Percentiles rank a stretch among this genome's conserved stretches.
phyloP scores from a whole-genome alignment of 306 rosid species.

The Cyclanthera cordifolia region DNA sequence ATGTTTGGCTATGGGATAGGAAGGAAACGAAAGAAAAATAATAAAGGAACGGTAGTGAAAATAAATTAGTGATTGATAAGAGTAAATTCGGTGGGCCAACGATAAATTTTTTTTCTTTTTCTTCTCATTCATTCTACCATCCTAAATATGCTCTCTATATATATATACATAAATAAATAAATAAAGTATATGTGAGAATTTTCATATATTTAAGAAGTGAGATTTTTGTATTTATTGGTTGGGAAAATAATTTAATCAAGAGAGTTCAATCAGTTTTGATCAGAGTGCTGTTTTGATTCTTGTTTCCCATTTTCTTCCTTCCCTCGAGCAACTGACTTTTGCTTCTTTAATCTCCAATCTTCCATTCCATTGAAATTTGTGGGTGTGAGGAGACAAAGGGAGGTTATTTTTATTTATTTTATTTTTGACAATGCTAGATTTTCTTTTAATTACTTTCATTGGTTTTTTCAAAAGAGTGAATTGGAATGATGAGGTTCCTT shows the following conservation, averaged over 20 bases:
- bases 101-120: no score
- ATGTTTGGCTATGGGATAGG: no score
- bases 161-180: no score
- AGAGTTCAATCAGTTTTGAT: slow-evolving; percentile 28
- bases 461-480: slow-evolving; percentile 36
- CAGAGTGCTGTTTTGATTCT: slow-evolving; percentile 52
- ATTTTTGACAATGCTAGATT: slow-evolving; percentile 12
- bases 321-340: slow-evolving; percentile 94
- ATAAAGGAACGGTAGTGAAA: no score
- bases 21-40: no score
- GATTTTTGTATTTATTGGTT: slow-evolving; percentile 14
- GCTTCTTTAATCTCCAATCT: slow-evolving; percentile 31
- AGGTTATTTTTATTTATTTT: not conserved
- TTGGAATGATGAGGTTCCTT: slow-evolving; percentile 67
- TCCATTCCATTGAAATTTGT: slow-evolving; percentile 56
- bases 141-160: no score
- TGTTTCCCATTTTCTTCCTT: slow-evolving; percentile 42
- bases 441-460: slow-evolving; percentile 31
- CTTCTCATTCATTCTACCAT: no score
- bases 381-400: slow-evolving; percentile 9
- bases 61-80: no score
- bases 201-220: slow-evolving; percentile 6
- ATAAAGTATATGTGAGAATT: not conserved
- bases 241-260: slow-evolving; percentile 3
- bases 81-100: no score